Evolutionary conservation across 2,329 filamentous ascomycete species (phyloP), one percentile per base, ranked within the genome.

Genomic region (Claviceps spartinae): DNA sequence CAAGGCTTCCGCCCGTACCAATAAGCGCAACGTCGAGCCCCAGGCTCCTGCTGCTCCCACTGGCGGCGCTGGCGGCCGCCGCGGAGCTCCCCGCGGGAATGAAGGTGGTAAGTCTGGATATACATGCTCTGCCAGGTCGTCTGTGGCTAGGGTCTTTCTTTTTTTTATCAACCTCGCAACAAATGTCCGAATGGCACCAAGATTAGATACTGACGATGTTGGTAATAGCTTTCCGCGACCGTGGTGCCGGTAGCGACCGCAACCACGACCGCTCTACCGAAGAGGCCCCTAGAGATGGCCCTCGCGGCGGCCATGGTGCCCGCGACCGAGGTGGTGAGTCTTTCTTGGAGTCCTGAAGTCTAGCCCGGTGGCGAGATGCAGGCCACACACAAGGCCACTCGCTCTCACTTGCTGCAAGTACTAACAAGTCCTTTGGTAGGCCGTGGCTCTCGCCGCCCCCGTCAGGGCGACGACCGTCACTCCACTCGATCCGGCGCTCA

Each of bases 11-110:
- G 75, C 81, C 65, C 84, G 88, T 70, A 79, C 79, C 59, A 72
- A 69, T 68, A 96, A 96, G 85, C 88, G 88, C 76, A 90, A 91
- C 74, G 85, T 79, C 67, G 83, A 86, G 67, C 81, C 82, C 68
- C 82, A 88, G 68, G 79, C 81, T 64, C 82, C 86, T 57, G 64
- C 71, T 68, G 79, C 81, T 65, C 82, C 86, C 57, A 65, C 72
- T 53, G 68, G 65, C 60, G 61, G 70, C 62, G 66, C 69, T 59
- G 67, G 66, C 61, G 69, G 67, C 65, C 72, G 71, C 63, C 74
- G 82, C 66, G 76, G 78, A 61, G 77, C 75, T 60, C 77, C 77
- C 69, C 76, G 76, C 67, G 87, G 86, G 67, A 94, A 83, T 72
- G 91, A 96, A 70, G 86, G 82, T 76, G 89, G 91, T 96, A 77